Percentiles rank a stretch among this genome's conserved stretches.
phyloP scores from a whole-genome alignment of 805 yeast species.

The Candida namnaoensis region DNA sequence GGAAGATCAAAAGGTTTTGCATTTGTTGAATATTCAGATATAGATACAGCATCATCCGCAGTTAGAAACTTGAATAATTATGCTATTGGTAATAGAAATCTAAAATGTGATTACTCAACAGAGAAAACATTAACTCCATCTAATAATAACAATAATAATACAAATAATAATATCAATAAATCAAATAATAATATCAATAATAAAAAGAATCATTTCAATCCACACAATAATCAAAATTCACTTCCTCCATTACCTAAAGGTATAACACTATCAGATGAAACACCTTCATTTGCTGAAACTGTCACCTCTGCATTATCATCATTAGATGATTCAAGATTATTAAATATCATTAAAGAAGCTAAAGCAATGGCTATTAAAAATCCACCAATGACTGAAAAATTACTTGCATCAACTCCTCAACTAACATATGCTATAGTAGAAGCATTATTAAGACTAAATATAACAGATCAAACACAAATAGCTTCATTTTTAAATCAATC shows the following conservation, averaged over 20 bases:
- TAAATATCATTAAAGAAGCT: slow-evolving; percentile 45
- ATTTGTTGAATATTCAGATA: slow-evolving; percentile 69
- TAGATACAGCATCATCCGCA: slow-evolving; percentile 84
- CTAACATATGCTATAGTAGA: slow-evolving; percentile 78
- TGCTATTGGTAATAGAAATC: slow-evolving; percentile 58
- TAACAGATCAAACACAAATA: slow-evolving; percentile 3
- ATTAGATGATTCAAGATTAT: slow-evolving; percentile 38
- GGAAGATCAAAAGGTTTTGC: slow-evolving; percentile 91
- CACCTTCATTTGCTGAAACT: slow-evolving; percentile 23
- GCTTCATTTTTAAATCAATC: neutral
- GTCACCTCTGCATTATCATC: slow-evolving; percentile 37
- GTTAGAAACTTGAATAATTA: slow-evolving; percentile 81
- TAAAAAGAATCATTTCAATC: slow-evolving; percentile 3
- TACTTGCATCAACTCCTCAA: slow-evolving; percentile 71
- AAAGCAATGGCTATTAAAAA: slow-evolving; percentile 47
- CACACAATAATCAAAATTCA: slow-evolving; percentile 13
- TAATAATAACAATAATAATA: slow-evolving; percentile 1
- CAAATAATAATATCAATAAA: neutral
- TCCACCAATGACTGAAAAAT: slow-evolving; percentile 47
- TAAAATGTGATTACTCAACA: slow-evolving; percentile 69
- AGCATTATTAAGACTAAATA: slow-evolving; percentile 32
- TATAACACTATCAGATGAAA: slow-evolving; percentile 24
- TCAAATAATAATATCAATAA: slow-evolving; percentile 1
- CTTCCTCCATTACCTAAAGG: slow-evolving; percentile 53
- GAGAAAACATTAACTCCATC: slow-evolving; percentile 26